Base-by-base conservation (phyloP, 176 grass and related monocot genomes). In the Panicum miliaceum region DNA sequence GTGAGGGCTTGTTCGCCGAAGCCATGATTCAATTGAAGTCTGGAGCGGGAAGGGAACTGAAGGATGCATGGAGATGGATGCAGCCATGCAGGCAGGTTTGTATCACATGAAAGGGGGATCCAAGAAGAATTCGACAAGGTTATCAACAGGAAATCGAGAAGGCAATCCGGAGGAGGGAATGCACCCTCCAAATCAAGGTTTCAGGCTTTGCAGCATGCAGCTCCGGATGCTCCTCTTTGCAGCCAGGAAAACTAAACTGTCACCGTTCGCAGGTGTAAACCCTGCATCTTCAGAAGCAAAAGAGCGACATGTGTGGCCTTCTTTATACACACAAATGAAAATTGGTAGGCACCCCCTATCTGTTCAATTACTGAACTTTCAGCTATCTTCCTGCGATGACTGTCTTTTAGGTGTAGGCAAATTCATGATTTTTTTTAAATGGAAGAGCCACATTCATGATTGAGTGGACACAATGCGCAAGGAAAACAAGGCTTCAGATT, bases 141-240 rank as follows among this genome's bases (percentile, higher is more conserved):
- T 41, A 7, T 41, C 40, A 86, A 89, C 41, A 81, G 9, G 43
- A 46, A 46, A 46, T 46, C 10, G 43, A 46, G 43, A 48, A 51
- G 48, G 45, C 11, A 12, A 47, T 47, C 45, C 9, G 12, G 11
- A 47, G 45, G n/a, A n/a, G n/a, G n/a, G 4, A 41, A 41, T 41
- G 40, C 40, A 13, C 5, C 83, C 8, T 75, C 81, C 10, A 94
- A 86, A 68, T 81, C 87, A 74, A 83, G 7, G 67, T 41, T 41
- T 4, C 40, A 41, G 40, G 40, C 7, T 61, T 84, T 94, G 48
- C 94, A 88, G 1, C 82, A 82, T 94, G 48, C 94, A 88, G 1
- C 82, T 94, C 3, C 88, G 88, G 54, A 85, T 87, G 9, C 94
- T 97, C 80, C 88, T 97, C 13, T 97, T 97, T 12, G 82, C 91